These are phyloP conservation scores for Blakeslea trispora DNA, from an alignment of 371 early-diverging fungal species.

Conservation along the genomic window DNA sequence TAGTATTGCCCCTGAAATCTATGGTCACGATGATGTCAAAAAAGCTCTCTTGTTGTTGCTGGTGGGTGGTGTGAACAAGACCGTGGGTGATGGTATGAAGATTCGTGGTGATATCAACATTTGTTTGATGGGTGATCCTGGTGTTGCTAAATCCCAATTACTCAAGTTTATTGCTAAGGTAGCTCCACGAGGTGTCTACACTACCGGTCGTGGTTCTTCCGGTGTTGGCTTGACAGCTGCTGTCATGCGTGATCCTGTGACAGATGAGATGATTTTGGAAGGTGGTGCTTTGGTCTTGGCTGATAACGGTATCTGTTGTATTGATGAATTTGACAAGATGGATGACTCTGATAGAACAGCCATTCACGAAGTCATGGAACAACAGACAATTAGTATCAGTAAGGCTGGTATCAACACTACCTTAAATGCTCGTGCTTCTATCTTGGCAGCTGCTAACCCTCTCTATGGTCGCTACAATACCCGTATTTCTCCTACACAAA, in stretches of 20 bases:
- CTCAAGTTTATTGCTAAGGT: conserved; percentile 86
- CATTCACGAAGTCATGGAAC: conserved; percentile 98
- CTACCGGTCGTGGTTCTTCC: conserved; percentile 90
- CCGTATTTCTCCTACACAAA: conserved; percentile 79
- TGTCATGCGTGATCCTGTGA: conserved; percentile 84
- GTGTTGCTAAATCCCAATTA: conserved; percentile 95
- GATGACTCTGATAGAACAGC: conserved; percentile 87
- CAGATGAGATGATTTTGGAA: conserved; percentile 90
- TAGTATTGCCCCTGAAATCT: conserved; percentile 98
- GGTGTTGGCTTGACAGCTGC: conserved; percentile 96
- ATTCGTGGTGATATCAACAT: conserved; percentile 96
- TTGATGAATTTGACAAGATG: conserved; percentile 96
- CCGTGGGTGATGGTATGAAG: conserved; percentile 89
- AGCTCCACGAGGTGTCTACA: conserved; percentile 91
- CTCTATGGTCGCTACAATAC: conserved; percentile 86
- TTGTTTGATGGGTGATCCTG: conserved; percentile 98
- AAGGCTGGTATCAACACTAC: conserved; percentile 96
- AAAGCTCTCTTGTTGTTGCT: conserved; percentile 88
- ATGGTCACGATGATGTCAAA: conserved; percentile 96
- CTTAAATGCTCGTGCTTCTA: conserved; percentile 88
- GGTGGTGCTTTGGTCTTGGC: conserved; percentile 93
- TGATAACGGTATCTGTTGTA: conserved; percentile 93
- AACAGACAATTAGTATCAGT: conserved; percentile 90
- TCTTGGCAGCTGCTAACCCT: conserved; percentile 93
- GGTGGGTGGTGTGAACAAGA: conserved; percentile 89